Evolutionary conservation across 148 eudicot genomes (phyloP), one percentile per base, ranked within the genome.

Genomic region (Silene conica): DNA sequence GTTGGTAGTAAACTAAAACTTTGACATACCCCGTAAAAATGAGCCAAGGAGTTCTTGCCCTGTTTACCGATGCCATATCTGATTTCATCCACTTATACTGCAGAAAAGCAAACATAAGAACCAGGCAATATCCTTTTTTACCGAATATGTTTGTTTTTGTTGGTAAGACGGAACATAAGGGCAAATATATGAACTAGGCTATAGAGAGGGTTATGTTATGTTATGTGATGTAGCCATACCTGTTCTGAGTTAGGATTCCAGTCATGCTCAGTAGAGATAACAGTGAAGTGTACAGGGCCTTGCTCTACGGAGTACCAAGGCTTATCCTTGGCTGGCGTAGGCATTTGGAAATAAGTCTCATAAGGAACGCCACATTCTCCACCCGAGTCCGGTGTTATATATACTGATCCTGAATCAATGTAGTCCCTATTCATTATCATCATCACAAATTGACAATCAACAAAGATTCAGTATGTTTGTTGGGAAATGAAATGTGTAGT

Each of bases 281-380:
- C 72, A 14, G 82, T 82, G 68, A 82, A 82, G 41, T 82, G 84
- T 71, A 82, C 63, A 66, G 81, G 80, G n/a, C 84, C 84, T 75
- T 78, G 76, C 54, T 82, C 84, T 28, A 78, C 78, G 21, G 81
- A 82, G 41, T 78, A 78, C 84, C 84, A 93, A 48, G 96, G 98
- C 85, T 90, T 93, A 71, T 93, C 98, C 67, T 87, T 85, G 7
- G 80, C 85, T 16, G 81, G 45, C 18, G 85, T 86, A 3, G 98
- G 98, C 98, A 93, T 90, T 22, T 78, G 90, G 76, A 93, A 93
- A 72, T 93, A 93, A 26, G 87, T 89, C 83, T 90, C 98, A 26
- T 93, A 93, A n/a, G 98, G 86, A 8, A 90, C 88, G 14, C 98
- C 98, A 82, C 98, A 93, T 79, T 93, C 98, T 16, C 98, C 98